Base-by-base conservation (phyloP, 805 yeast species). In the Nakazawaea pomicola region DNA sequence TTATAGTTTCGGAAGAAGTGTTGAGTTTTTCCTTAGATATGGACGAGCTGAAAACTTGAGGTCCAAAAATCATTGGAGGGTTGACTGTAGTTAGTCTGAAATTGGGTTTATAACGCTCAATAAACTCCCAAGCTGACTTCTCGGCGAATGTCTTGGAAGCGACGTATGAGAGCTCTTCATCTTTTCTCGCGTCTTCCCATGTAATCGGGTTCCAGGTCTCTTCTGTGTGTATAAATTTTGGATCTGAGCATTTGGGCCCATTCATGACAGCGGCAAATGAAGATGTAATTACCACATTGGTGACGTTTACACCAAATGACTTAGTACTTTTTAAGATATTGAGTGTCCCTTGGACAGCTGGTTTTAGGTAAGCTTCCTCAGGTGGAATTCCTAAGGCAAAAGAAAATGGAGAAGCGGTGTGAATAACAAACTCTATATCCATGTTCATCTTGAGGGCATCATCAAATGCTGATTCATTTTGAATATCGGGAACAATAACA, bases 341-440 rank as follows among this genome's bases (percentile, higher is more conserved):
- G 33, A 55, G 47, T 20, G 76, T 72, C 23, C 78, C 78, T 30
- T 64, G 53, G 23, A 74, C 56, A 2, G 80, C 78, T 1, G 79
- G 78, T 10, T 41, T 50, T 30, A 71, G 55, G 39, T 68, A 60
- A 11, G 68, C 72, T 45, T 66, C 65, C 40, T 65, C 69, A 17
- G 6, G n/a, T 38, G 68, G 68, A 3, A 60, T 58, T 21, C 65
- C 57, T 20, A 65, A 61, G 12, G 60, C 60, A 36, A 53, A 60
- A 1, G 55, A 47, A 46, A 68, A 66, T 14, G 80, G 80, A 32
- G 75, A 67, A 8, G 78, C 75, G 1, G 76, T 67, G 55, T 75
- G 82, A n/a, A 75, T 46, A 6, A 76, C 68, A 44, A 51, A 56
- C 11, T 60, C 58, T 35, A 73, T 60, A 9, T 30, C 33, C 1